Base-by-base conservation (phyloP, 169 alveolate species). In the Cryptosporidium andersoni region DNA sequence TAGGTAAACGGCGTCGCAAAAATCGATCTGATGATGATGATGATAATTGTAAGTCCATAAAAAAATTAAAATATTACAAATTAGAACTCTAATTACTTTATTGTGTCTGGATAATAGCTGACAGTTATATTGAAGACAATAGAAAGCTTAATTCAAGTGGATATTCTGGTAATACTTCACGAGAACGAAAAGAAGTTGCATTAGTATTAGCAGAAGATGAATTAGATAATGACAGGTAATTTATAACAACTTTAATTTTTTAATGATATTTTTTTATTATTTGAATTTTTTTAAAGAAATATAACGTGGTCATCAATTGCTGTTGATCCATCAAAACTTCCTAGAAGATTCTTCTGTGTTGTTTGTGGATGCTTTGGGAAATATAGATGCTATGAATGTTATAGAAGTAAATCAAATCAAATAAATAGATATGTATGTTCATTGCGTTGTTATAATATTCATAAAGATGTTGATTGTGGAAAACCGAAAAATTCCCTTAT, bases 361-460 rank as follows among this genome's bases (percentile, higher is more conserved):
- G 60, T 74, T 12, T 74, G 85, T 62, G 85, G 85, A 45, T 74
- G 64, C 48, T 11, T 74, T 12, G 85, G 85, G 11, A 74, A 42
- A 42, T 74, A 74, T 43, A 74, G 60, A 74, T 74, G 85, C 36
- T 74, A 74, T 58, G 25, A 74, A 47, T 74, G 85, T 52, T 74
- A 42, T 47, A 74, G 55, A 45, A 58, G 74, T 48, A 74, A 64
- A 48, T 68, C 85, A 37, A 74, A 74, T 68, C 48, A 66, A 2
- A 58, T 74, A 58, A 64, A 58, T 58, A 74, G 85, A 74, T 74
- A 74, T 74, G 68, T 74, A 58, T 74, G 85, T 39, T 74, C 85
- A 53, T 60, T 25, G 4, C 55, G 60, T 55, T 74, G 85, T 74
- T 55, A 74, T 42, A 45, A 47, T 7, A 45, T 74, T 55, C 85